These are phyloP conservation scores for Trichosporon sp. DNA, from an alignment of 1,284 basidiomycete genomes.

Conservation along the genomic window DNA sequence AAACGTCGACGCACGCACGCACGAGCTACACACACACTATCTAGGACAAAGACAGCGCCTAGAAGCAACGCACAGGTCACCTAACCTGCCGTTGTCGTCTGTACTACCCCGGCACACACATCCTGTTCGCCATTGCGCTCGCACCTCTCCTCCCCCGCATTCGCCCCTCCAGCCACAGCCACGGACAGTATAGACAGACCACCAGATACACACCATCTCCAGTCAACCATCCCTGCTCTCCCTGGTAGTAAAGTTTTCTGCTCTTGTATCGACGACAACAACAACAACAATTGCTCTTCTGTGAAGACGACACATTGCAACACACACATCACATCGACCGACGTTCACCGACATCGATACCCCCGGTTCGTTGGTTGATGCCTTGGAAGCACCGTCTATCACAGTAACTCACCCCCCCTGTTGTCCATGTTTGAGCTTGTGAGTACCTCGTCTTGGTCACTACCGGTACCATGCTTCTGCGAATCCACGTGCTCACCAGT, in stretches of 20 bases:
- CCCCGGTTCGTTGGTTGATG: neutral
- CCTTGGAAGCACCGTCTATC: neutral
- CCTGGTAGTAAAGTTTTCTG: slow-evolving; percentile 1
- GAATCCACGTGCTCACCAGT: neutral
- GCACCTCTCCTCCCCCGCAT: neutral
- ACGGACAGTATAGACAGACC: slow-evolving; percentile 4
- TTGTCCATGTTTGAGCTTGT: neutral
- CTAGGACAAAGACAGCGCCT: neutral
- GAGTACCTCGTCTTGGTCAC: slow-evolving; percentile 1
- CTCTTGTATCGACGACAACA: neutral
- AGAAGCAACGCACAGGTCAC: slow-evolving; percentile 3
- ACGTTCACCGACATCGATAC: neutral
- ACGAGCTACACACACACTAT: slow-evolving; percentile 4
- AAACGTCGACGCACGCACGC: neutral
- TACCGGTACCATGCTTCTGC: neutral
- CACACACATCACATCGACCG: neutral
- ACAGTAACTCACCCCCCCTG: neutral
- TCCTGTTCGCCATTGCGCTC: neutral
- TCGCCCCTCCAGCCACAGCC: slow-evolving; percentile 2
- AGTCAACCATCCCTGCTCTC: neutral
- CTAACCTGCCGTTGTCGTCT: neutral
- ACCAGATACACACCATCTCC: neutral
- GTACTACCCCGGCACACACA: neutral
- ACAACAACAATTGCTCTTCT: neutral
- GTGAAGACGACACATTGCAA: neutral